Percentiles rank a stretch among this genome's conserved stretches.
Evolutionary conservation across 2,329 filamentous ascomycete species (phyloP).

Genomic region (Verticillium klebahnii): DNA sequence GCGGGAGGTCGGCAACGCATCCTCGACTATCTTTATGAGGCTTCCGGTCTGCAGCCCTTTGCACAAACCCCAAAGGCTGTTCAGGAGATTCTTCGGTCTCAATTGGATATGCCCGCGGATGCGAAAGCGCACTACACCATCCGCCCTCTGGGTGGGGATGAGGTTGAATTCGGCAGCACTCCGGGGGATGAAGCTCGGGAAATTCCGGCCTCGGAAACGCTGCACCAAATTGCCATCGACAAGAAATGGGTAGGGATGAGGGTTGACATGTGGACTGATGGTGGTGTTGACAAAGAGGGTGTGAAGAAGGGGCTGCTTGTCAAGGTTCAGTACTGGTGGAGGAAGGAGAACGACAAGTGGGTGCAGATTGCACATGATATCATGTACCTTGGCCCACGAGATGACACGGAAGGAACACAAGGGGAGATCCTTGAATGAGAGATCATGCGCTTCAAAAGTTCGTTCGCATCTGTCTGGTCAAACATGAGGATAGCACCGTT

Average conservation of each 20-base stretch:
- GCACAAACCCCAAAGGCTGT: neutral
- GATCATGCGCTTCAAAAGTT: too few relatives aligned
- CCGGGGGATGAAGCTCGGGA: slow-evolving; percentile 11
- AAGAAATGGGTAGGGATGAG: slow-evolving; percentile 22
- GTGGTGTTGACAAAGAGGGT: neutral
- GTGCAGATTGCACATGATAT: slow-evolving; percentile 22
- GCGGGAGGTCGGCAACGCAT: slow-evolving; percentile 17
- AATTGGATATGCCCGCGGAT: neutral
- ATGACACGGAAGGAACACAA: slow-evolving; percentile 17
- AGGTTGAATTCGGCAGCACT: slow-evolving; percentile 14
- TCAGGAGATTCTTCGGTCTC: neutral
- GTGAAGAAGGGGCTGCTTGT: slow-evolving; percentile 12
- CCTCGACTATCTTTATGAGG: slow-evolving; percentile 16
- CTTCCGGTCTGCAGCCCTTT: slow-evolving; percentile 3
- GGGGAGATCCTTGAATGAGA: slow-evolving; percentile 5
- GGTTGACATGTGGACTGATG: slow-evolving; percentile 22
- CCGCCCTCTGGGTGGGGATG: slow-evolving; percentile 7
- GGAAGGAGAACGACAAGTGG: slow-evolving; percentile 13
- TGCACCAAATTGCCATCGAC: slow-evolving; percentile 9
- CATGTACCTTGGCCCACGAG: slow-evolving; percentile 18
- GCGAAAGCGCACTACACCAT: slow-evolving; percentile 12
- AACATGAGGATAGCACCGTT: neutral
- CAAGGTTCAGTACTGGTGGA: slow-evolving; percentile 26
- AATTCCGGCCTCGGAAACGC: slow-evolving; percentile 4
- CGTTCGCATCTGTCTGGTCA: neutral